phyloP scores from a whole-genome alignment of 2,329 filamentous ascomycete species.

The Ophiostoma tasmaniense region DNA sequence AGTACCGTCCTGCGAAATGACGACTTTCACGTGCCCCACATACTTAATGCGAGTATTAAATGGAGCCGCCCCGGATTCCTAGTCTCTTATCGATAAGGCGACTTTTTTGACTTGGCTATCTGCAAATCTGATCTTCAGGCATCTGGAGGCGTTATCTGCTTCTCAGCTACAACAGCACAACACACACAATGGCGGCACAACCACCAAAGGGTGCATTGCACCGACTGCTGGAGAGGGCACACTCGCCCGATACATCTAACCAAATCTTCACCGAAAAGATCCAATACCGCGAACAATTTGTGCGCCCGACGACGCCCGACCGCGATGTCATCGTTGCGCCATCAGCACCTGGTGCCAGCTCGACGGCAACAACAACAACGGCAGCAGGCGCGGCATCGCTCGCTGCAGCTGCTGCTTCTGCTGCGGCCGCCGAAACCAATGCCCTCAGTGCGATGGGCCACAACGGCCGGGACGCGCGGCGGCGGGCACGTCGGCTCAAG shows the following conservation, averaged over 20 bases:
- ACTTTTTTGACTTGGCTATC: background rate
- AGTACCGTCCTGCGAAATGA: constrained; percentile 2
- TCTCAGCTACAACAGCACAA: background rate
- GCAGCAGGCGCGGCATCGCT: constrained; percentile 6
- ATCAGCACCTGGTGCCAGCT: background rate
- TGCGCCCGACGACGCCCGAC: constrained; percentile 65
- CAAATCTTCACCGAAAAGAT: constrained; percentile 76
- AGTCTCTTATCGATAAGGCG: constrained; percentile 3
- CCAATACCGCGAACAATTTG: constrained; percentile 69
- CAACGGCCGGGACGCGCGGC: constrained; percentile 49
- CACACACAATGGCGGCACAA: constrained; percentile 33
- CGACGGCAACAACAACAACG: background rate
- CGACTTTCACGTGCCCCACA: background rate
- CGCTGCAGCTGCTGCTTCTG: constrained; percentile 44
- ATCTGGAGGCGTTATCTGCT: background rate
- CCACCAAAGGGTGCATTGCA: constrained; percentile 24
- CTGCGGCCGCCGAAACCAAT: constrained; percentile 61
- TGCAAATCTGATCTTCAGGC: background rate
- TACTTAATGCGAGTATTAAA: background rate
- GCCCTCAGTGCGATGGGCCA: constrained; percentile 27
- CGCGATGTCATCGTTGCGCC: constrained; percentile 25
- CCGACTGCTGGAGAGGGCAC: constrained; percentile 65
- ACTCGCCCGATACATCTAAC: constrained; percentile 61
- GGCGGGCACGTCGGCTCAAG: constrained; percentile 42
- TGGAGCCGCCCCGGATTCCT: constrained; percentile 6